Conservation (phyloP, 129 eudicot genomes). For the Escallonia rubra region DNA sequence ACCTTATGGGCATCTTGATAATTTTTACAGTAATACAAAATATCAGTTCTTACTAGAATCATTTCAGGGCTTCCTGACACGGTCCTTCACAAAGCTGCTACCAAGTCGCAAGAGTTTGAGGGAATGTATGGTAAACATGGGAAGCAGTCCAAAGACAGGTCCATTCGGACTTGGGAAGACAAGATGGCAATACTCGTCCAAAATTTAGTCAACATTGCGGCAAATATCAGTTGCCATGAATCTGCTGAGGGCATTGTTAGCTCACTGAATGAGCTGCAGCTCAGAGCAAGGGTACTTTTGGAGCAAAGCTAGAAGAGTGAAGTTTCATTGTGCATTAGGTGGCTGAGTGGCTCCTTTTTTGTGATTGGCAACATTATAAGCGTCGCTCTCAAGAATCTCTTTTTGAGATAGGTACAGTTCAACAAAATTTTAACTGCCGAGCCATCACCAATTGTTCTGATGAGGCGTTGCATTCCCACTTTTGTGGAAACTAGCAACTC, state of each 20-base stretch:
- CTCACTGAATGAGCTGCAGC: constrained; percentile 40
- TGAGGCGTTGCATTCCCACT: no score
- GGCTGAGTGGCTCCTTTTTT: neutral
- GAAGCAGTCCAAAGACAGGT: constrained; percentile 1
- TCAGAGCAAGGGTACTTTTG: constrained; percentile 55
- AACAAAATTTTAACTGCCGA: neutral
- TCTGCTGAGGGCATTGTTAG: constrained; percentile 7
- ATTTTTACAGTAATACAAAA: neutral
- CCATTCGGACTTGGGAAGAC: constrained; percentile 22
- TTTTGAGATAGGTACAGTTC: neutral
- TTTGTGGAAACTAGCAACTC: no score
- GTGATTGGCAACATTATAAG: neutral
- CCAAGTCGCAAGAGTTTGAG: constrained; percentile 83
- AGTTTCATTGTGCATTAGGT: neutral
- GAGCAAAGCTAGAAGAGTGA: constrained; percentile 34
- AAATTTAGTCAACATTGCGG: constrained; percentile 27
- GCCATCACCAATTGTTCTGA: neutral
- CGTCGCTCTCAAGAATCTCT: neutral
- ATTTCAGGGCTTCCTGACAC: constrained; percentile 79
- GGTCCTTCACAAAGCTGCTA: constrained; percentile 65
- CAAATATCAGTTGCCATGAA: constrained; percentile 11
- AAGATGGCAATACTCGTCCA: constrained; percentile 27
- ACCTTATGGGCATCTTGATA: neutral
- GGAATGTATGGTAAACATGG: constrained; percentile 46
- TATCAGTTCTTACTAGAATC: neutral